These are phyloP conservation scores for Platismatia glauca DNA, from an alignment of 495 filamentous ascomycete genomes.

Conservation along the genomic window DNA sequence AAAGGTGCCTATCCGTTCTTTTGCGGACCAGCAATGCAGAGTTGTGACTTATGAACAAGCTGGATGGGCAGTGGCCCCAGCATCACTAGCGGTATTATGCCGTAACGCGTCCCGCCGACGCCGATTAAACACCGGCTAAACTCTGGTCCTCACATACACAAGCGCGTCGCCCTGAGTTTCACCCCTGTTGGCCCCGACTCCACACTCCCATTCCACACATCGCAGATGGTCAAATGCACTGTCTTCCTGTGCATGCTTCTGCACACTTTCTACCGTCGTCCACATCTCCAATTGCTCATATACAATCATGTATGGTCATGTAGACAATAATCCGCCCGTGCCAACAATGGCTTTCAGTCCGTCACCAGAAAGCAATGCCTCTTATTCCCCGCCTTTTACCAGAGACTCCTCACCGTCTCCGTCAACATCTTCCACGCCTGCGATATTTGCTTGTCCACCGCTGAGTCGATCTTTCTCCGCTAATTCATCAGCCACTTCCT, in stretches of 20 bases:
- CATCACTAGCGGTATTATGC: too few species aligned
- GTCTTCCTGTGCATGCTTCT: background rate
- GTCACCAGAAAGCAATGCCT: constrained; percentile 18
- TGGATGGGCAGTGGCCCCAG: background rate
- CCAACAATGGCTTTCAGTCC: constrained; percentile 5
- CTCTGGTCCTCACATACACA: background rate
- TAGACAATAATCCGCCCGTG: background rate
- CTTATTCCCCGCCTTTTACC: constrained; percentile 23
- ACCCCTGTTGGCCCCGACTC: constrained; percentile 1
- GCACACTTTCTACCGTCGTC: background rate
- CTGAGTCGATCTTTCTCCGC: constrained; percentile 69
- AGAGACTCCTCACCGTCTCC: constrained; percentile 38
- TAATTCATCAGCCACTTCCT: constrained; percentile 63
- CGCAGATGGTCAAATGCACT: background rate
- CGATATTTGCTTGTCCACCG: constrained; percentile 30
- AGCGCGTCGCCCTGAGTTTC: constrained; percentile 1
- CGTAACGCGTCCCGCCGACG: background rate
- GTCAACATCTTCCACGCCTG: constrained; percentile 27
- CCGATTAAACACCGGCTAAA: background rate
- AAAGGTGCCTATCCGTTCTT: background rate
- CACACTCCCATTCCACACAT: background rate
- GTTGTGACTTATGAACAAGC: too few species aligned
- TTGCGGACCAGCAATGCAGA: background rate
- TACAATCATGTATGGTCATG: background rate
- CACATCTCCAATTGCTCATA: background rate